Percentiles rank a stretch among this genome's conserved stretches.
These are phyloP conservation scores for Candida odintsovae DNA, from an alignment of 805 yeast species.

Conservation along the genomic window DNA sequence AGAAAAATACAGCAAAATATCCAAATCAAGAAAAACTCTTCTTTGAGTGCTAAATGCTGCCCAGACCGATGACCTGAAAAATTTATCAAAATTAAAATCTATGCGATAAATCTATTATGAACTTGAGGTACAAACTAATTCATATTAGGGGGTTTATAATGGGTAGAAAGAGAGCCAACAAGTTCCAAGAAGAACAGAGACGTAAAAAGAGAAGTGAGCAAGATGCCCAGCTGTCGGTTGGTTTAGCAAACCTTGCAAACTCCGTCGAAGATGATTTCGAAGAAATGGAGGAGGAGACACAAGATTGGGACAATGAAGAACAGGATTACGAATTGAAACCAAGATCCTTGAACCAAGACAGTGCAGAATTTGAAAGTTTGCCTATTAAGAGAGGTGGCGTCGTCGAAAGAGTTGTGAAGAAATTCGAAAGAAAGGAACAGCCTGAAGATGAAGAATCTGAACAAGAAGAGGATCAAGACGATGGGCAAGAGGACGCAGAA, in stretches of 20 bases:
- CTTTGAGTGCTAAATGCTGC: slow-evolving; percentile 1
- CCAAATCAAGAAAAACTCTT: not conserved
- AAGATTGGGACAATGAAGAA: slow-evolving; percentile 62
- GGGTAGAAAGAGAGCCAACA: slow-evolving; percentile 33
- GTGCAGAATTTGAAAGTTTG: slow-evolving; percentile 55
- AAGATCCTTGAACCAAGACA: slow-evolving; percentile 43
- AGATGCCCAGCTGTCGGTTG: slow-evolving; percentile 18
- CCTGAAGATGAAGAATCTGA: slow-evolving; percentile 10
- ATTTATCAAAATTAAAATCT: not conserved
- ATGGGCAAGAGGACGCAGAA: slow-evolving; percentile 22
- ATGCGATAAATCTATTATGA: too few relatives aligned
- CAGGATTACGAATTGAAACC: slow-evolving; percentile 76
- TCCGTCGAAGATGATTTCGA: slow-evolving; percentile 6
- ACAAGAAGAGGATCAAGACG: slow-evolving; percentile 23
- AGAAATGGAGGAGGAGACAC: slow-evolving; percentile 6
- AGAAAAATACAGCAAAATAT: not conserved
- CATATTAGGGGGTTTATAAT: slow-evolving; percentile 13
- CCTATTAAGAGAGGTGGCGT: slow-evolving; percentile 79
- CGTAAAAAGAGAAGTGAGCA: slow-evolving; percentile 20
- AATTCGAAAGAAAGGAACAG: slow-evolving; percentile 15
- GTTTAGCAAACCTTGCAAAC: slow-evolving; percentile 19
- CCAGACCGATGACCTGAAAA: slow-evolving; percentile 2
- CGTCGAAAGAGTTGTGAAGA: slow-evolving; percentile 57
- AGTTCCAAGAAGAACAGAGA: slow-evolving; percentile 28
- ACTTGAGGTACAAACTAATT: too few relatives aligned